Percentiles rank a stretch among this genome's conserved stretches.
Evolutionary conservation across 2,329 filamentous ascomycete species (phyloP).

Genomic region (Macrophomina tecta): DNA sequence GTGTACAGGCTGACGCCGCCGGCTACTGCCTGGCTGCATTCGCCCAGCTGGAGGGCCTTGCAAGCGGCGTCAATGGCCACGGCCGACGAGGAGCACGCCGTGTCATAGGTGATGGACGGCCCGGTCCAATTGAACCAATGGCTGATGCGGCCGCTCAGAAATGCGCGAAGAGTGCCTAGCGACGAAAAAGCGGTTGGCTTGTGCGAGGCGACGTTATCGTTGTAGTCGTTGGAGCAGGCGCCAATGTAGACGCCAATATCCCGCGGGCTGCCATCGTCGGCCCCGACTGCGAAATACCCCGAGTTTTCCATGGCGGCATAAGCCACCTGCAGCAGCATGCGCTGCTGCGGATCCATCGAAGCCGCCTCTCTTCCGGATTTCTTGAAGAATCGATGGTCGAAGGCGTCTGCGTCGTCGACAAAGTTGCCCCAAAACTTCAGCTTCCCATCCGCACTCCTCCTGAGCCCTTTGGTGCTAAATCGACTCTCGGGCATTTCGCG

Average conservation of each 20-base stretch:
- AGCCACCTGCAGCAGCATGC: conserved; percentile 22
- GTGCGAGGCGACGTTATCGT: conserved; percentile 42
- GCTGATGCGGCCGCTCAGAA: conserved; percentile 28
- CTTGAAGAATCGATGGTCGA: conserved; percentile 5
- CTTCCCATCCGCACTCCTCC: not conserved
- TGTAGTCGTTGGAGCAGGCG: conserved; percentile 40
- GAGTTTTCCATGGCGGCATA: conserved; percentile 32
- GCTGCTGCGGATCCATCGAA: conserved; percentile 29
- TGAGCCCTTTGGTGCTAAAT: not conserved
- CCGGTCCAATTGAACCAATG: conserved; percentile 32
- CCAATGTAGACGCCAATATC: conserved; percentile 44
- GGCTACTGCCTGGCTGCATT: conserved; percentile 42
- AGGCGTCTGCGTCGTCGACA: conserved; percentile 23
- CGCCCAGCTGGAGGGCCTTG: conserved; percentile 35
- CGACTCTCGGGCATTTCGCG: not conserved
- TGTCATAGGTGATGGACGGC: conserved; percentile 32
- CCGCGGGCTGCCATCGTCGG: conserved; percentile 32
- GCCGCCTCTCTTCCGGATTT: conserved; percentile 16
- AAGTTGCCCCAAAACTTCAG: conserved; percentile 11
- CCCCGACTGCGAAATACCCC: conserved; percentile 27
- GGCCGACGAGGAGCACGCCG: conserved; percentile 36
- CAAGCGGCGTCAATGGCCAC: conserved; percentile 37
- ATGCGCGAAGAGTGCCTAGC: conserved; percentile 30
- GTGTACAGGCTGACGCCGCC: conserved; percentile 41
- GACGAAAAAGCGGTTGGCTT: conserved; percentile 38